These are phyloP conservation scores for Diaporthe batatas DNA, from an alignment of 2,329 filamentous ascomycete species.

Conservation along the genomic window DNA sequence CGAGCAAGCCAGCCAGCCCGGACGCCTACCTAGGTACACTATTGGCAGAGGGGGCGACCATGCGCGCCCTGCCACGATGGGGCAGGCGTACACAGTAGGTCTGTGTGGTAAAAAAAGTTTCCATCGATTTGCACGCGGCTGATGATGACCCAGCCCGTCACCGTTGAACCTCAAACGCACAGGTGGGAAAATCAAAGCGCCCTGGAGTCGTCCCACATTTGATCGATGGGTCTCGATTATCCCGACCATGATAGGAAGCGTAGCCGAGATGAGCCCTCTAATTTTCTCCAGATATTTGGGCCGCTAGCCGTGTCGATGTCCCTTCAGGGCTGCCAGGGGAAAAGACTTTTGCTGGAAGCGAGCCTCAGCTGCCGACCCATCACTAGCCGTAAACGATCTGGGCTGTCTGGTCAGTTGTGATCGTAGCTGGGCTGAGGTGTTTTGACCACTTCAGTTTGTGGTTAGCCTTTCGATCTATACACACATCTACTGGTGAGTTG, in stretches of 20 bases:
- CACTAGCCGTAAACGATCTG: slow-evolving; percentile 4
- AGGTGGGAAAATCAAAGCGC: slow-evolving; percentile 20
- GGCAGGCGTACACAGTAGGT: slow-evolving; percentile 1
- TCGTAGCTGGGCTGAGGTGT: background rate
- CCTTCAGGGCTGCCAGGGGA: slow-evolving; percentile 11
- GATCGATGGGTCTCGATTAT: slow-evolving; percentile 29
- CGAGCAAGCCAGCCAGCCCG: background rate
- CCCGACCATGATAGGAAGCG: slow-evolving; percentile 8
- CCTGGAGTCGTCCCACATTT: slow-evolving; percentile 30
- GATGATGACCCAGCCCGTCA: background rate
- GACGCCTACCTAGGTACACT: background rate
- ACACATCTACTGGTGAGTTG: too few relatives aligned
- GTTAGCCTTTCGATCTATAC: background rate
- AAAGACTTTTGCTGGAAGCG: slow-evolving; percentile 21
- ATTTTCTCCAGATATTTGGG: slow-evolving; percentile 2
- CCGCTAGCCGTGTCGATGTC: background rate
- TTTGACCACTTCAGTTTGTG: background rate
- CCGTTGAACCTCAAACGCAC: slow-evolving; percentile 25
- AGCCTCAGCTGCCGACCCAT: slow-evolving; percentile 16
- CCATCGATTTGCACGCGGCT: slow-evolving; percentile 18
- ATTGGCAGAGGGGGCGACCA: background rate
- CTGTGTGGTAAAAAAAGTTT: slow-evolving; percentile 23
- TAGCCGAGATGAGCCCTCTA: slow-evolving; percentile 17
- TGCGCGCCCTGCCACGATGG: background rate
- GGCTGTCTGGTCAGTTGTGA: slow-evolving; percentile 11